Conservation (phyloP, 2,329 filamentous ascomycete species). For the Neospermospora avenae region DNA sequence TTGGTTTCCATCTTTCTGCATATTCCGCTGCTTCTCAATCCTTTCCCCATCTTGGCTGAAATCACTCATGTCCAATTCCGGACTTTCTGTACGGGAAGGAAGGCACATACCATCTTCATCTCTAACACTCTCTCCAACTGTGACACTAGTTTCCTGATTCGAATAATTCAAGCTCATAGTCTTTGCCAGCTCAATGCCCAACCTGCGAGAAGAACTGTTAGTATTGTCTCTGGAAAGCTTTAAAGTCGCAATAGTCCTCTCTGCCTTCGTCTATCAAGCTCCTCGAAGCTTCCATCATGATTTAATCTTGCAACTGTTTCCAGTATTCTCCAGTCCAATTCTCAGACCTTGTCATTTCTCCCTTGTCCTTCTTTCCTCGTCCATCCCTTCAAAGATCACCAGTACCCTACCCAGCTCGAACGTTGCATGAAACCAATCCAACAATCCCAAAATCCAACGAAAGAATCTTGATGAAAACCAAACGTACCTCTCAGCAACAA, state of each 20-base stretch:
- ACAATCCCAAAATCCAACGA: neutral
- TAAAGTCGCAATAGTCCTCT: neutral
- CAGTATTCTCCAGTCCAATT: too few relatives aligned
- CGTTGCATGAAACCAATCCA: neutral
- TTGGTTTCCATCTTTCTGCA: too few relatives aligned
- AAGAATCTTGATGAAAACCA: neutral
- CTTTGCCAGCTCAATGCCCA: neutral
- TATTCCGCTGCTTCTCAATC: too few relatives aligned
- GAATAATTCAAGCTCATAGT: constrained; percentile 70
- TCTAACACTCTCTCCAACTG: constrained; percentile 91
- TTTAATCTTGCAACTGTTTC: too few relatives aligned
- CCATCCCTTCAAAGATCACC: neutral
- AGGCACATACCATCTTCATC: constrained; percentile 74
- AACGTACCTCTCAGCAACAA: constrained; percentile 44
- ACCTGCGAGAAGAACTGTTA: neutral
- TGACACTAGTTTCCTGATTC: constrained; percentile 85
- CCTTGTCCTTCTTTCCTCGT: neutral
- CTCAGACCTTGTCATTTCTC: too few relatives aligned
- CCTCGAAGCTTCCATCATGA: too few relatives aligned
- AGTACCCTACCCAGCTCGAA: neutral
- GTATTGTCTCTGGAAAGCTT: neutral
- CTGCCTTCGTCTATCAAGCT: neutral
- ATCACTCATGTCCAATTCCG: neutral
- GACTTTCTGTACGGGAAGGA: neutral
- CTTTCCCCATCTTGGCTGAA: neutral